These are phyloP conservation scores for Phytopythium mirpurense DNA, from an alignment of 352 stramenopile species.

Conservation along the genomic window DNA sequence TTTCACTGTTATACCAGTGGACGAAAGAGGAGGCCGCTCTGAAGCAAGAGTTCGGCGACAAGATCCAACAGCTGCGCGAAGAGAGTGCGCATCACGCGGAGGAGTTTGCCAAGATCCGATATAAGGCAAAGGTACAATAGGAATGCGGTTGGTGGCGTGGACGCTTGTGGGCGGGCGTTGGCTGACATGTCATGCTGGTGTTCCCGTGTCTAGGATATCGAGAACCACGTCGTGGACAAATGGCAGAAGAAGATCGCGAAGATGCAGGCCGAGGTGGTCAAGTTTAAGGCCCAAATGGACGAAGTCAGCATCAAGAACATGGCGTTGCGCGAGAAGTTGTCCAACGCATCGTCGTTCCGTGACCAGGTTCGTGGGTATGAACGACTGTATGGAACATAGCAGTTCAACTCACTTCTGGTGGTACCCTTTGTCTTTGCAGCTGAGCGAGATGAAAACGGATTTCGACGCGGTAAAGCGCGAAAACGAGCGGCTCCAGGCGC, in stretches of 20 bases:
- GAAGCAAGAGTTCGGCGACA: constrained; percentile 52
- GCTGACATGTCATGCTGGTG: background rate
- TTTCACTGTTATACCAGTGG: constrained; percentile 38
- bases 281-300: constrained; percentile 66
- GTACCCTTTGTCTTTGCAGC: constrained; percentile 22
- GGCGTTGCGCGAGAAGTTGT: constrained; percentile 61
- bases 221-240: constrained; percentile 61
- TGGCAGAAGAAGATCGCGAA: constrained; percentile 76
- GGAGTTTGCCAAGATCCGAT: constrained; percentile 41
- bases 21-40: constrained; percentile 49
- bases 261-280: constrained; percentile 57
- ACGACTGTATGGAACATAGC: background rate
- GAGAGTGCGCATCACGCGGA: constrained; percentile 51
- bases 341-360: constrained; percentile 46
- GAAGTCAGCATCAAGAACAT: constrained; percentile 79
- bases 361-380: constrained; percentile 50
- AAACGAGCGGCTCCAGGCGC: constrained; percentile 38
- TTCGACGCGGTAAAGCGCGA: constrained; percentile 43
- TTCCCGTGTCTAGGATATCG: constrained; percentile 30
- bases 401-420: background rate
- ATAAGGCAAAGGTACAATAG: constrained; percentile 48
- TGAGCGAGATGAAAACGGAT: constrained; percentile 52
- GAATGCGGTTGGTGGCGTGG: background rate
- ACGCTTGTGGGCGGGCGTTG: background rate
- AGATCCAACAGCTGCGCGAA: constrained; percentile 49